Base-by-base conservation (phyloP, 2,329 filamentous ascomycete species). In the Aspergillus sp. region DNA sequence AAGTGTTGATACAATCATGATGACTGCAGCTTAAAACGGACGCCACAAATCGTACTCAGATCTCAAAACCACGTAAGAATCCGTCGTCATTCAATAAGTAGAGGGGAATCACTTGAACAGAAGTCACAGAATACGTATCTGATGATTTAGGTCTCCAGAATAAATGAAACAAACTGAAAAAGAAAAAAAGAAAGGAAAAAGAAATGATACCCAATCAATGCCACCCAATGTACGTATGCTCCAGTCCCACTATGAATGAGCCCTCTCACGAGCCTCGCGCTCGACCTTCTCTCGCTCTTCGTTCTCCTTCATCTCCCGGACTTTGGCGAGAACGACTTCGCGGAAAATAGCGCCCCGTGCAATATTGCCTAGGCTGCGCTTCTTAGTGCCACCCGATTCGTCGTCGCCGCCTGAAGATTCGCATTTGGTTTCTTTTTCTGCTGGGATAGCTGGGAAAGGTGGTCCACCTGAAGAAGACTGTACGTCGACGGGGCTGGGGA, bases 251-350 rank as follows among this genome's bases (percentile, higher is more conserved):
- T 56, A 70, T 48, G 59, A 47, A 56, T 67, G 60, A 17, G 71
- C 69, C 48, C 73, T 76, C 56, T 78, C 76, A 18, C 77, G 73
- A 6, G 79, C 80, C 56, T 79, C 87, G 79, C 74, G 85, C 80
- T 76, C 90, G 73, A 84, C 76, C 73, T 88, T 87, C 65, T 89
- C 81, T 32, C 84, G 85, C 71, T 93, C 87, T 71, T 96, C 89
- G 67, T 93, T 85, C 65, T 91, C 89, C 81, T 96, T 96, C 84
- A 91, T 89, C 76, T 96, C 93, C 59, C 89, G 85, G 45, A 96
- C 91, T 80, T 97, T 98, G 63, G 93, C 93, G 57, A 96, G 80
- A 13, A 97, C 93, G 12, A 98, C 90, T 75, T 97, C 93, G 67
- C 90, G 85, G 85, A 98, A 97, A 68, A 98, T 96, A 61, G 91